phyloP scores from a whole-genome alignment of 441 rosid genomes.

The Erodium trifolium region DNA sequence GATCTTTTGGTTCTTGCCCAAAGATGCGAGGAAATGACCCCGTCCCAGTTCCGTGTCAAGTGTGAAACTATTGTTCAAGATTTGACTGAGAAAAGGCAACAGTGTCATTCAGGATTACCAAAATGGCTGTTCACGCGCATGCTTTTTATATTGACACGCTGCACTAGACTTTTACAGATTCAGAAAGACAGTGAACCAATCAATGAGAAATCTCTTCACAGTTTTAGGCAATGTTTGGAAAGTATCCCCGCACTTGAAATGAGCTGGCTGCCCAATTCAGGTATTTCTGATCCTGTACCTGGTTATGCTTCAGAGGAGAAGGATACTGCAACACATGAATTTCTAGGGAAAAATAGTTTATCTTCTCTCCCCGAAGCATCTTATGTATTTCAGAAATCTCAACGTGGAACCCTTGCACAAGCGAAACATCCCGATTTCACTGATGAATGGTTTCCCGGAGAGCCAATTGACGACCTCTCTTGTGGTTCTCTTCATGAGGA shows the following conservation, averaged over 20 bases:
- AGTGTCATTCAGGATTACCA: slow-evolving; percentile 52
- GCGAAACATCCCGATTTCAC: slow-evolving; percentile 25
- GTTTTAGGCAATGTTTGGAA: slow-evolving; percentile 64
- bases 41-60: slow-evolving; percentile 50
- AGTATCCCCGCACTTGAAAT: slow-evolving; percentile 65
- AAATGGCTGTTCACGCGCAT: slow-evolving; percentile 70
- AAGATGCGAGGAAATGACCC: slow-evolving; percentile 51
- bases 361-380: slow-evolving; percentile 31
- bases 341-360: slow-evolving; percentile 21
- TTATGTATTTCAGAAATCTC: slow-evolving; percentile 24
- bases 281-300: slow-evolving; percentile 32
- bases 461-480: slow-evolving; percentile 17
- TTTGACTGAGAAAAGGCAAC: slow-evolving; percentile 58
- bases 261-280: slow-evolving; percentile 43
- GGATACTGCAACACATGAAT: slow-evolving; percentile 24
- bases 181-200: slow-evolving; percentile 66
- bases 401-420: slow-evolving; percentile 24
- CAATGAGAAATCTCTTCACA: slow-evolving; percentile 54
- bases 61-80: slow-evolving; percentile 71
- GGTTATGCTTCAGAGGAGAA: slow-evolving; percentile 28
- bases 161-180: slow-evolving; percentile 71
- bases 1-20: slow-evolving; percentile 50
- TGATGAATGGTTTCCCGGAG: slow-evolving; percentile 19
- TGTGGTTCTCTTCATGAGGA: slow-evolving; percentile 33
- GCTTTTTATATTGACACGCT: slow-evolving; percentile 79